These are phyloP conservation scores for Thyridium curvatum DNA, from an alignment of 2,329 filamentous ascomycete genomes.

Conservation along the genomic window DNA sequence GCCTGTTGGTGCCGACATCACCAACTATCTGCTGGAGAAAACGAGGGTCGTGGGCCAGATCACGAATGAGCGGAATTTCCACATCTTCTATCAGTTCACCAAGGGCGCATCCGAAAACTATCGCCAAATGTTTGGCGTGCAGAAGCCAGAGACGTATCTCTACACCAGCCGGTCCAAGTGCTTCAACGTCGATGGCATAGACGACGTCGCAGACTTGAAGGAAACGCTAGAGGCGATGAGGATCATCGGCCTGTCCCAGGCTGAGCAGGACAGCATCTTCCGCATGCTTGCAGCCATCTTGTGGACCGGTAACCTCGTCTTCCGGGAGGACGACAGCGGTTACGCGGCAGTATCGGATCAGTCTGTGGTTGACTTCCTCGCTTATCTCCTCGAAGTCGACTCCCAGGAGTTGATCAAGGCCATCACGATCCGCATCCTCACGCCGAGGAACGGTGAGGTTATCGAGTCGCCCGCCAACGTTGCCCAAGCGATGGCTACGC, in stretches of 20 bases:
- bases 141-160: constrained; percentile 84
- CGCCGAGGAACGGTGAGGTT: constrained; percentile 57
- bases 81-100: constrained; percentile 99
- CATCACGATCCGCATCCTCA: constrained; percentile 82
- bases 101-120: constrained; percentile 89
- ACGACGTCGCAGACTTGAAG: constrained; percentile 81
- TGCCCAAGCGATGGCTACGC: constrained; percentile 76
- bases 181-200: constrained; percentile 87
- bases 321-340: constrained; percentile 80
- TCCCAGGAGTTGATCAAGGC: constrained; percentile 74
- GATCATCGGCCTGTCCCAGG: constrained; percentile 80
- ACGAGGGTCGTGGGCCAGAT: constrained; percentile 93
- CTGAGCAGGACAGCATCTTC: constrained; percentile 94
- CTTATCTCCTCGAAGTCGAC: constrained; percentile 87
- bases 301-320: constrained; percentile 93
- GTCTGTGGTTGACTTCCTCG: constrained; percentile 89
- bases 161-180: constrained; percentile 96
- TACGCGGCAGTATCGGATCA: constrained; percentile 84
- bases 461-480: constrained; percentile 77
- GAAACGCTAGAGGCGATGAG: constrained; percentile 94
- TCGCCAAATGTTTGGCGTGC: constrained; percentile 80
- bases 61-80: constrained; percentile 91
- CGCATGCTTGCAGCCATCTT: constrained; percentile 86
- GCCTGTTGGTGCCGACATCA: constrained; percentile 93
- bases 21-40: constrained; percentile 96